phyloP scores from a whole-genome alignment of 305 asterid genomes.

The Rubia balearica region DNA sequence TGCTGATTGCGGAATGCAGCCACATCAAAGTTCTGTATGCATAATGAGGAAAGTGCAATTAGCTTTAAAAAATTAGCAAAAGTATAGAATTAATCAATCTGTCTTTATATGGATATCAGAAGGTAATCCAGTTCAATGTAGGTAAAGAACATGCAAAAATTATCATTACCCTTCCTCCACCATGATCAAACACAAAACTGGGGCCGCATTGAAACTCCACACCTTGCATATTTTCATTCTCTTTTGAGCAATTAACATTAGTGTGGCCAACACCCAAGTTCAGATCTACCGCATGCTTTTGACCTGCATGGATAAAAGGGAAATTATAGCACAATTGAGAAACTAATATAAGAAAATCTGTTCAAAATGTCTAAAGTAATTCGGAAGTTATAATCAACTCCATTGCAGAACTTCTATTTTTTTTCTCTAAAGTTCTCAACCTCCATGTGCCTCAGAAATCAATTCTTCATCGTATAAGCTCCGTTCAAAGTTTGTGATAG shows the following conservation, averaged over 20 bases:
- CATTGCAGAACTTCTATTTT: background rate
- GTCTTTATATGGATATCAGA: background rate
- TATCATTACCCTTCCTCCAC: constrained; percentile 39
- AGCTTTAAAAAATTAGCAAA: background rate
- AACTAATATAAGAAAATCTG: background rate
- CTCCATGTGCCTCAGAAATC: constrained; percentile 36
- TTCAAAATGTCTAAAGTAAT: background rate
- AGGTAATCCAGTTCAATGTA: background rate
- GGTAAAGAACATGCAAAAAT: constrained; percentile 9
- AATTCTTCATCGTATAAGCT: constrained; percentile 58
- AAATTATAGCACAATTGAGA: background rate
- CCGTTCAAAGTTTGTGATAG: constrained; percentile 80
- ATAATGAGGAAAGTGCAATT: constrained; percentile 7
- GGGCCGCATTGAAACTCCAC: constrained; percentile 31
- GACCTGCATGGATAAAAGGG: constrained; percentile 24
- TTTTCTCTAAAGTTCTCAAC: constrained; percentile 27
- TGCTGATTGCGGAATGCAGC: constrained; percentile 29
- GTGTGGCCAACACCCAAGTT: constrained; percentile 70
- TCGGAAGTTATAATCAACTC: background rate
- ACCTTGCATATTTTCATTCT: constrained; percentile 26
- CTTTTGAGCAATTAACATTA: constrained; percentile 25
- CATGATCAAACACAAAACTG: constrained; percentile 26
- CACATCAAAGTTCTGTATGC: constrained; percentile 40
- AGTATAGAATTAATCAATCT: background rate
- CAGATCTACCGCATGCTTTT: constrained; percentile 44